phyloP scores from a whole-genome alignment of 2,329 filamentous ascomycete genomes.

The Xylariales sp. region DNA sequence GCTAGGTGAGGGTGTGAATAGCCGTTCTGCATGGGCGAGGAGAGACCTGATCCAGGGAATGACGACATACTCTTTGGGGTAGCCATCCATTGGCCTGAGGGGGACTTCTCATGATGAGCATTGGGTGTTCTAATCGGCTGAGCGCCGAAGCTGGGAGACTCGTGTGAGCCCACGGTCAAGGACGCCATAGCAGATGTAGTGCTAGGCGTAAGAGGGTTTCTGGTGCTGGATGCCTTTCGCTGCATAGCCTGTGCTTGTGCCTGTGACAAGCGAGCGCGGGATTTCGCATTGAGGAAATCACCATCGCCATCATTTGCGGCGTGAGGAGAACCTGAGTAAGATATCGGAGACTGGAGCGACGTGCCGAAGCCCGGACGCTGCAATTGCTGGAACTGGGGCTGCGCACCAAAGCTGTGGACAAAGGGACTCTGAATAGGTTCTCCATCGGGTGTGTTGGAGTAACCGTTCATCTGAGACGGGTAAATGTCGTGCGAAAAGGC shows the following conservation, averaged over 20 bases:
- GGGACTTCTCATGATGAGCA: conserved; percentile 70
- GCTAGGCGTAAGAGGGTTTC: conserved; percentile 82
- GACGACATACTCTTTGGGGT: conserved; percentile 81
- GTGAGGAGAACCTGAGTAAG: conserved; percentile 46
- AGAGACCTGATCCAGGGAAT: conserved; percentile 83
- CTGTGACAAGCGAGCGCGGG: conserved; percentile 49
- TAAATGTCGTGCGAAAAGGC: conserved; percentile 52
- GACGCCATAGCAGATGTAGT: conserved; percentile 66
- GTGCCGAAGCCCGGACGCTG: conserved; percentile 53
- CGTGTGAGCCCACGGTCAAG: conserved; percentile 62
- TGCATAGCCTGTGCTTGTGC: conserved; percentile 51
- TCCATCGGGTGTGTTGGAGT: conserved; percentile 87
- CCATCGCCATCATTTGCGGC: conserved; percentile 37
- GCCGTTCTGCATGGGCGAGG: conserved; percentile 69
- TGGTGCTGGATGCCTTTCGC: conserved; percentile 68
- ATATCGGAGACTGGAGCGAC: conserved; percentile 48
- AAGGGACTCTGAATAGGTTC: conserved; percentile 91
- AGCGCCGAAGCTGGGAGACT: conserved; percentile 67
- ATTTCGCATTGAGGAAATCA: conserved; percentile 57
- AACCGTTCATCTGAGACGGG: conserved; percentile 69
- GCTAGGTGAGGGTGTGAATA: conserved; percentile 75
- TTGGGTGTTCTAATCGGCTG: conserved; percentile 73
- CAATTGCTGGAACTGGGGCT: conserved; percentile 69
- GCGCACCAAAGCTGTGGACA: conserved; percentile 66
- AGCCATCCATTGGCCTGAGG: conserved; percentile 86